Evolutionary conservation across 2,329 filamentous ascomycete genomes (phyloP).

Genomic region (Botryotinia narcissicola): DNA sequence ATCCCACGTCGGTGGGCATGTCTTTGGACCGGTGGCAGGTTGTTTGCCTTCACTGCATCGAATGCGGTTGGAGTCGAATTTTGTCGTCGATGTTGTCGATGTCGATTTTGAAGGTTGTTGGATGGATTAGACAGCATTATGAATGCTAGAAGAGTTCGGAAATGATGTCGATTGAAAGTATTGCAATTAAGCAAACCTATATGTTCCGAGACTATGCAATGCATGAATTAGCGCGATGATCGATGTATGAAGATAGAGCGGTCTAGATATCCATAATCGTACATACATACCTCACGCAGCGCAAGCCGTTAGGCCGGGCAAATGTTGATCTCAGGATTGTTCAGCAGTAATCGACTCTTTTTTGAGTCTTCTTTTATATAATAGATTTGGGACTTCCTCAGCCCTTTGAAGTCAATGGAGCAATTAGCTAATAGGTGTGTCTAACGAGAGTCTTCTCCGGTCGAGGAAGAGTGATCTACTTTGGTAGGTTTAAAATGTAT

Average conservation of each 20-base stretch:
- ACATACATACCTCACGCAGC: constrained; percentile 76
- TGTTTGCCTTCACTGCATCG: constrained; percentile 69
- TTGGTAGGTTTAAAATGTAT: neutral
- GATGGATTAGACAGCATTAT: constrained; percentile 78
- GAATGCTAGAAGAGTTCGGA: constrained; percentile 69
- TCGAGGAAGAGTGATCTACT: constrained; percentile 6
- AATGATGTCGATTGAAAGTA: constrained; percentile 49
- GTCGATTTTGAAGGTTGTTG: constrained; percentile 69
- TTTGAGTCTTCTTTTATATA: constrained; percentile 29
- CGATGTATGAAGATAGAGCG: constrained; percentile 13
- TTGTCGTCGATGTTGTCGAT: constrained; percentile 79
- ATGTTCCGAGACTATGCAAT: constrained; percentile 46
- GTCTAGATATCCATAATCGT: constrained; percentile 4
- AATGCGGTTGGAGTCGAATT: constrained; percentile 79
- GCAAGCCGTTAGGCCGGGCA: constrained; percentile 81
- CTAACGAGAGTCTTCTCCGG: constrained; percentile 17
- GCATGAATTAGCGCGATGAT: constrained; percentile 14
- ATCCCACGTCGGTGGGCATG: constrained; percentile 74
- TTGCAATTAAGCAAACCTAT: constrained; percentile 51
- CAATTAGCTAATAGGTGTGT: neutral
- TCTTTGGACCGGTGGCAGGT: constrained; percentile 58
- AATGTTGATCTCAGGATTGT: constrained; percentile 43
- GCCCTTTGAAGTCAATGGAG: constrained; percentile 27
- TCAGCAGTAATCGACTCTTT: constrained; percentile 50
- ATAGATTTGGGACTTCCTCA: constrained; percentile 31